Evolutionary conservation across 768 basidiomycete species (phyloP).

Genomic region (Leccinum ochraceum): DNA sequence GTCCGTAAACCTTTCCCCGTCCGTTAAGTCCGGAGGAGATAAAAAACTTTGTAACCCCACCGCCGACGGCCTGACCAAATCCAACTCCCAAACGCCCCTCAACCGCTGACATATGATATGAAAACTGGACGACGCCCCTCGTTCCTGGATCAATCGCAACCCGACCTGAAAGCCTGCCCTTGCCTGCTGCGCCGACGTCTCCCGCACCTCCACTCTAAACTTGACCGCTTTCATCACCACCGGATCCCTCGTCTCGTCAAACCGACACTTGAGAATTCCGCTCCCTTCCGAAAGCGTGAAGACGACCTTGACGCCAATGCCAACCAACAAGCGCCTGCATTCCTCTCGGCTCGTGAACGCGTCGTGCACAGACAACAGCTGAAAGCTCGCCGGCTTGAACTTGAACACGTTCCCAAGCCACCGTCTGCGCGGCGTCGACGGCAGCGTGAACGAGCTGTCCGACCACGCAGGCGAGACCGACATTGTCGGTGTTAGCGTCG

Average conservation of each 20-base stretch:
- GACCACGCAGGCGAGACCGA: conserved; percentile 45
- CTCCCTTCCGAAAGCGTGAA: conserved; percentile 63
- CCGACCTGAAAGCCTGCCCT: conserved; percentile 54
- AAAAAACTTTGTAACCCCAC: conserved; percentile 19
- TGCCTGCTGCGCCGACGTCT: conserved; percentile 40
- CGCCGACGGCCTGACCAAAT: conserved; percentile 32
- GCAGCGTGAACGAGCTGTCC: conserved; percentile 46
- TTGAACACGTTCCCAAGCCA: conserved; percentile 93
- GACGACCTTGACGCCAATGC: conserved; percentile 67
- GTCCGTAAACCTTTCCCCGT: conserved; percentile 30
- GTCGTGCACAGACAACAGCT: conserved; percentile 59
- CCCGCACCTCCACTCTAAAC: conserved; percentile 80
- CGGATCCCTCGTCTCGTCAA: conserved; percentile 65
- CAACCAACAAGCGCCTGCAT: conserved; percentile 71
- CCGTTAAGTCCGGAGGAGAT: conserved; percentile 33
- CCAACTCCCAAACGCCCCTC: conserved; percentile 69
- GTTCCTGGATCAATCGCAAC: conserved; percentile 77
- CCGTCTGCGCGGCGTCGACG: conserved; percentile 51
- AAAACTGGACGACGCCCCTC: conserved; percentile 83
- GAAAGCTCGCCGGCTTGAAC: conserved; percentile 67
- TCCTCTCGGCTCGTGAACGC: conserved; percentile 68
- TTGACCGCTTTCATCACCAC: conserved; percentile 65
- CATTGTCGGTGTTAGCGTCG: conserved; percentile 14
- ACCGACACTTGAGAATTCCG: conserved; percentile 73
- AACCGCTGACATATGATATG: conserved; percentile 70